Evolutionary conservation across 1,284 basidiomycete genomes (phyloP), one percentile per base, ranked within the genome.

Genomic region (Lentinula novae-zelandiae): DNA sequence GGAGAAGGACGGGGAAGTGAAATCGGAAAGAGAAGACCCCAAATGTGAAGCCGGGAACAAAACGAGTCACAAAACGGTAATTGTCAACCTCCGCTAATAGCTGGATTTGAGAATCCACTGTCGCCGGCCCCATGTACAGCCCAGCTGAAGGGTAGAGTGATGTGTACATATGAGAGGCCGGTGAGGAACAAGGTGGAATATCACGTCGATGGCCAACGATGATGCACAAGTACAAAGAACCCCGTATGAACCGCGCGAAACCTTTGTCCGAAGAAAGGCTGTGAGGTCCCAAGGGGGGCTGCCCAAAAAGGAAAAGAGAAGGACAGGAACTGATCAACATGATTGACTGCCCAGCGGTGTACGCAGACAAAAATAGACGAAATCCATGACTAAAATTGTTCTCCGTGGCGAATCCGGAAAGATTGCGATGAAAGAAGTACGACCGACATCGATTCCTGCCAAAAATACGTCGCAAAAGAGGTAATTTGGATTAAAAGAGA

Each of bases 201-300:
- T 48, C 46, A 48, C 46, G 22, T 22, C 46, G 46, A n/a, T n/a
- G 4, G 33, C 17, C 38, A 50, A 59, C n/a, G 52, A 38, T 46
- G 20, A 44, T 50, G 10, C 22, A 48, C 22, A 36, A 57, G 20
- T 31, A 34, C 10, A 13, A 46, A 53, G 49, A 52, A 56, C n/a
- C 57, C 61, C 61, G 61, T 50, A 50, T 46, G 49, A 57, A 62
- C 58, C 61, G 61, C 54, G 61, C 54, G 61, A 62, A 62, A 38
- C 13, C 22, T 33, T 39, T n/a, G 50, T 22, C 49, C 57, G 22
- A 58, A 58, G 49, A 58, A 44, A 39, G 57, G 31, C 50, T 44
- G 31, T 58, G 57, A 49, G 33, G 44, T n/a, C 39, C 39, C 17
- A 20, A 54, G 40, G 38, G 53, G 27, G 17, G 46, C 17, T 20